phyloP scores from a whole-genome alignment of 2,329 filamentous ascomycete species.

The Zymoseptoria ardabiliae region DNA sequence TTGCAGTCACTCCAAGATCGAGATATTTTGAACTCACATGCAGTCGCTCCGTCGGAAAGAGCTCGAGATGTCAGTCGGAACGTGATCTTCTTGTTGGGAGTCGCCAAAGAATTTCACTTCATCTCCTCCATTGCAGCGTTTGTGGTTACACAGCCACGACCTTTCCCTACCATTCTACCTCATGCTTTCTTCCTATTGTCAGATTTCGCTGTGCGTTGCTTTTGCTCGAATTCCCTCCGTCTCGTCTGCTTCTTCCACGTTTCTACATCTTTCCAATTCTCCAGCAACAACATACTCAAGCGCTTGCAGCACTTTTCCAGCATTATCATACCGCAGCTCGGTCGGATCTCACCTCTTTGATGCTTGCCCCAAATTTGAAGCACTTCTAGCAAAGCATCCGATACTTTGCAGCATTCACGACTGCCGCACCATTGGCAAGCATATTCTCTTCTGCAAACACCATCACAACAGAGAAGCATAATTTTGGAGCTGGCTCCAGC shows the following conservation, averaged over 20 bases:
- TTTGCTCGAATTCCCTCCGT: background rate
- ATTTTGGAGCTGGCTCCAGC: background rate
- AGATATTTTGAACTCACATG: background rate
- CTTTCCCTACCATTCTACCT: background rate
- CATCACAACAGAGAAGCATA: background rate
- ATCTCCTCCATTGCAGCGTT: background rate
- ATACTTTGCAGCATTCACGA: background rate
- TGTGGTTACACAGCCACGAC: background rate
- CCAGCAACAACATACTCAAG: background rate
- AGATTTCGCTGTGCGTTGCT: background rate
- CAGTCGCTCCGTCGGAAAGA: background rate
- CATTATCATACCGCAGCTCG: background rate
- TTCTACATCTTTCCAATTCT: background rate
- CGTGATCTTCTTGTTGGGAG: background rate
- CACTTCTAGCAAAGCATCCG: background rate
- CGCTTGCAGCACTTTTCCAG: conserved; percentile 4
- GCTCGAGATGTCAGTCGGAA: background rate
- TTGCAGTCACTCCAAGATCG: no score
- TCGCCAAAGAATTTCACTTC: background rate
- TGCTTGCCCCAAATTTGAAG: background rate
- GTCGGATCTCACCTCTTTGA: background rate
- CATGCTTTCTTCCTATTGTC: background rate
- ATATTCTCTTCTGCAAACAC: background rate
- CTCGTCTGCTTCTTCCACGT: background rate
- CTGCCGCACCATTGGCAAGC: background rate